Conservation (phyloP, 2,329 filamentous ascomycete genomes). For the Bipolaris bicolor region DNA sequence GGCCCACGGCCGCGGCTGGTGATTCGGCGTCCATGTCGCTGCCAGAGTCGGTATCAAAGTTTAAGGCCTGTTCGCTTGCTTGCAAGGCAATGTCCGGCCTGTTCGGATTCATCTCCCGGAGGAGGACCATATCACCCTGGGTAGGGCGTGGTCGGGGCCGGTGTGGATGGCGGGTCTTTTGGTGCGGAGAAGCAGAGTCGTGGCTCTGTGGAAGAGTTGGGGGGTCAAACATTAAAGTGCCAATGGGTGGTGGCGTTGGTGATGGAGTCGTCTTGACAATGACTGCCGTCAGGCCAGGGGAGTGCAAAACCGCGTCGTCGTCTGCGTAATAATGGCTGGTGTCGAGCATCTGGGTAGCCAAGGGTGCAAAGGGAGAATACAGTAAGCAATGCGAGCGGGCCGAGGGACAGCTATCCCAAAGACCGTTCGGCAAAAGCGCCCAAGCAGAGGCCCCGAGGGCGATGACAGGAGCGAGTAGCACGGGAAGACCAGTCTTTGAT, state of each 20-base stretch:
- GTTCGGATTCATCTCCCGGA: slow-evolving; percentile 68
- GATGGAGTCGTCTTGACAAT: slow-evolving; percentile 53
- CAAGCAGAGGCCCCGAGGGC: slow-evolving; percentile 23
- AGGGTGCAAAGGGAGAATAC: background rate
- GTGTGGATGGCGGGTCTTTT: slow-evolving; percentile 55
- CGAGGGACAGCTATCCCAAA: slow-evolving; percentile 24
- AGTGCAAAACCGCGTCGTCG: slow-evolving; percentile 56
- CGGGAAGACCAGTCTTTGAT: slow-evolving; percentile 28
- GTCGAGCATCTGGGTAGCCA: slow-evolving; percentile 34
- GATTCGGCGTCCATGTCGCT: slow-evolving; percentile 45
- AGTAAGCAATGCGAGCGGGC: slow-evolving; percentile 5
- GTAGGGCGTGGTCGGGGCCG: slow-evolving; percentile 59
- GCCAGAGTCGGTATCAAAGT: slow-evolving; percentile 53
- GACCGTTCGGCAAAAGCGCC: slow-evolving; percentile 30
- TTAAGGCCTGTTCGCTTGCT: slow-evolving; percentile 62
- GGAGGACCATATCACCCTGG: slow-evolving; percentile 70
- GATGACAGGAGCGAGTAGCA: slow-evolving; percentile 28
- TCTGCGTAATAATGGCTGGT: slow-evolving; percentile 54
- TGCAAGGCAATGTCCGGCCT: slow-evolving; percentile 67
- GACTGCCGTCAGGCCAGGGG: slow-evolving; percentile 51
- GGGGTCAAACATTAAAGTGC: slow-evolving; percentile 33
- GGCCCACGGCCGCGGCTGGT: slow-evolving; percentile 15
- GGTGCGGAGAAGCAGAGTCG: slow-evolving; percentile 54
- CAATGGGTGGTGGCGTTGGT: slow-evolving; percentile 56
- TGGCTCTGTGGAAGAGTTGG: slow-evolving; percentile 37